Percentiles rank a stretch among this genome's conserved stretches.
Evolutionary conservation across 768 basidiomycete genomes (phyloP).

Genomic region (Neoboletus subvelutipes): DNA sequence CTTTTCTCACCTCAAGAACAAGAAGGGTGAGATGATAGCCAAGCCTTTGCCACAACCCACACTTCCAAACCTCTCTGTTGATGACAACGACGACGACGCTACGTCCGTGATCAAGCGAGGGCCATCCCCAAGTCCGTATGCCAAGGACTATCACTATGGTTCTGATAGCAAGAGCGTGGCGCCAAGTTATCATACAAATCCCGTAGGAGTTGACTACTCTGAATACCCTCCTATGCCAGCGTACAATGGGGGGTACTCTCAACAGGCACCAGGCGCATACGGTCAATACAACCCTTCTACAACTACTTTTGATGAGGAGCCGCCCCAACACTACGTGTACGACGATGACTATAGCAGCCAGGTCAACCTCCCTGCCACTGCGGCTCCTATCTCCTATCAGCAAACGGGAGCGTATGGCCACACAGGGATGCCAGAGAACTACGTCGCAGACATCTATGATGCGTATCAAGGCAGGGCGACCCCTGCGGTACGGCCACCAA

Average conservation of each 20-base stretch:
- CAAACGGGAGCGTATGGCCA: slow-evolving; percentile 22
- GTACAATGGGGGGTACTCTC: slow-evolving; percentile 63
- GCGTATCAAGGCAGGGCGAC: slow-evolving; percentile 53
- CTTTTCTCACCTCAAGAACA: slow-evolving; percentile 88
- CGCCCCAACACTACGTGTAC: slow-evolving; percentile 46
- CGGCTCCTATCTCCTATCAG: slow-evolving; percentile 58
- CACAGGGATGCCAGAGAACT: slow-evolving; percentile 24
- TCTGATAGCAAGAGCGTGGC: slow-evolving; percentile 46
- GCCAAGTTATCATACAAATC: slow-evolving; percentile 35
- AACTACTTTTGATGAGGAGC: slow-evolving; percentile 53
- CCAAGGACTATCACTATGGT: slow-evolving; percentile 55
- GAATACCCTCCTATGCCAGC: slow-evolving; percentile 75
- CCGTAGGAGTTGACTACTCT: slow-evolving; percentile 42
- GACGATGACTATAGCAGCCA: slow-evolving; percentile 73
- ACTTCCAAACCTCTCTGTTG: slow-evolving; percentile 85
- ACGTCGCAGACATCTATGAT: slow-evolving; percentile 49
- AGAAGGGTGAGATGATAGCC: slow-evolving; percentile 82
- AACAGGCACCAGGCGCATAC: slow-evolving; percentile 51
- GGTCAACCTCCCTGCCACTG: slow-evolving; percentile 53
- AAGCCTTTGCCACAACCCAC: slow-evolving; percentile 91
- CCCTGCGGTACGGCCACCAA: slow-evolving; percentile 34
- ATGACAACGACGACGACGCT: slow-evolving; percentile 64
- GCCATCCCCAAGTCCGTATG: slow-evolving; percentile 52
- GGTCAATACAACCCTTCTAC: slow-evolving; percentile 61
- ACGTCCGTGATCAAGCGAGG: slow-evolving; percentile 56